Conservation (phyloP, 2,329 filamentous ascomycete species). For the Elsinoe australis region DNA sequence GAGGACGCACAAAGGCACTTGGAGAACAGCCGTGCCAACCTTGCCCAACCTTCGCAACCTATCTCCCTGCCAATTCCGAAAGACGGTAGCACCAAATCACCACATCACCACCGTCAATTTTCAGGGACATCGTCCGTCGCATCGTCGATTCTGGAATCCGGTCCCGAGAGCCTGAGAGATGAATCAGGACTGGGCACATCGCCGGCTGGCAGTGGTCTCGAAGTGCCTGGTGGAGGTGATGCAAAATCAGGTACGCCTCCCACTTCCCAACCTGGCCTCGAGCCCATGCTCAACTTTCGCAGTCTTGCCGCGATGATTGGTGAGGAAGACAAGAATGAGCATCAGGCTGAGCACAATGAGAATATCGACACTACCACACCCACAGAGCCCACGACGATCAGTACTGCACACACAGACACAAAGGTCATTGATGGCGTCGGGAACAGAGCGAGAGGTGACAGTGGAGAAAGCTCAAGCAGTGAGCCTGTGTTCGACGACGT, state of each 20-base stretch:
- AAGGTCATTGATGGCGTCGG: conserved; percentile 15
- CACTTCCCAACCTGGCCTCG: too few relatives aligned
- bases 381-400: conserved; percentile 1
- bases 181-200: conserved; percentile 31
- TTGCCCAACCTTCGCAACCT: conserved; percentile 28
- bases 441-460: conserved; percentile 25
- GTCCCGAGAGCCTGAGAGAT: conserved; percentile 38
- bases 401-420: conserved; percentile 16
- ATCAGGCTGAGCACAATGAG: conserved; percentile 36
- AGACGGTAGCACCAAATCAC: conserved; percentile 22
- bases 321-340: conserved; percentile 46
- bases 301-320: conserved; percentile 81
- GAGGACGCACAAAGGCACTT: conserved; percentile 40
- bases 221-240: background rate
- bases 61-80: conserved; percentile 24
- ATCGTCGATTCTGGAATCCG: conserved; percentile 66
- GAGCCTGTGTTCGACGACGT: conserved; percentile 17
- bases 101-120: conserved; percentile 62
- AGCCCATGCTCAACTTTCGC: conserved; percentile 86
- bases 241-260: conserved; percentile 36
- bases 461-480: conserved; percentile 22
- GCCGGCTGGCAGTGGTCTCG: conserved; percentile 42
- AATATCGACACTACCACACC: conserved; percentile 26
- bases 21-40: conserved; percentile 38
- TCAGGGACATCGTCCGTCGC: conserved; percentile 79